Base-by-base conservation (phyloP, 176 grass and related monocot species). In the Olyra latifolia region DNA sequence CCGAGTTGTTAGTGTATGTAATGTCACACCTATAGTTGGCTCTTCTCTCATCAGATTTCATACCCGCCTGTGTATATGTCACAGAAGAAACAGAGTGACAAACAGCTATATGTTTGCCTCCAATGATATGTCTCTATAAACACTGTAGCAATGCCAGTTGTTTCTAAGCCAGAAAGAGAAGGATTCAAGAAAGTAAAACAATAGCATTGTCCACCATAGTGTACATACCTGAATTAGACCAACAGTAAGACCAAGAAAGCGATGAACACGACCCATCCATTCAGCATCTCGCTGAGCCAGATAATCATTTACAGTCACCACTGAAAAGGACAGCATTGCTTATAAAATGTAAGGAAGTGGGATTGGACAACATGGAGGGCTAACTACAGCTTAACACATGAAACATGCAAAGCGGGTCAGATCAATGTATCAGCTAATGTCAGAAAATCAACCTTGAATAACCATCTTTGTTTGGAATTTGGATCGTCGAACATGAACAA, bases 221-320 rank as follows among this genome's bases (percentile, higher is more conserved):
- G 40, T 69, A 82, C 23, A 70, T 88, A 95, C 96, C 89, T 98
- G 86, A 87, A 95, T 91, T 35, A 98, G 66, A 74, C 88, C 96
- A 22, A 98, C 92, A 82, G 90, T 93, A 71, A 98, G 92, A 65
- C 96, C 90, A 65, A 98, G 90, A 82, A 98, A 95, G 19, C 86
- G 86, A 93, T 98, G 95, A 81, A 98, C 88, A 60, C 88, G 86
- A 5, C 92, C 95, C 95, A 98, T 98, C 95, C 95, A 95, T 75
- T 98, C 95, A 84, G 95, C 92, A 95, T 98, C 95, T 50, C 95
- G 86, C 72, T 87, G 83, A 44, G 95, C 95, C 90, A 98, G 89
- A 87, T 98, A 98, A 87, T 98, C 92, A 91, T 98, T 98, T 78
- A 95, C 95, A 87, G 95, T 98, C 83, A 98, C 92, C 88, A 98